Base-by-base conservation (phyloP, 768 basidiomycete species). In the Coprinellus micaceus region DNA sequence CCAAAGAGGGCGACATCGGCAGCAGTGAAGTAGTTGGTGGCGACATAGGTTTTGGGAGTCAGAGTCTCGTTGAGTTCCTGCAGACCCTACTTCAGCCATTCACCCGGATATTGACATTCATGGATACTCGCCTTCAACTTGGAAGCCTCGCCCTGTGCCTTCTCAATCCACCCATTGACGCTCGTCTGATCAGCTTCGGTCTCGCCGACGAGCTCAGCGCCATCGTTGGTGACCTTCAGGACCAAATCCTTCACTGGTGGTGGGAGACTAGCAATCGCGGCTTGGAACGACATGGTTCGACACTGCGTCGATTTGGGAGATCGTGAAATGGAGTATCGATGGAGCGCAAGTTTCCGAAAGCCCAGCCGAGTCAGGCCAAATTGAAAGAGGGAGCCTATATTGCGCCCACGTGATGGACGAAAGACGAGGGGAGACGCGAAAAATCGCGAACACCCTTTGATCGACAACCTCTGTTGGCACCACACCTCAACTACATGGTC, bases 1-100 rank as follows among this genome's bases (percentile, higher is more conserved):
- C 88, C 94, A 69, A 95, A 98, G 48, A 98, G 72, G 10, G 90
- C 91, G 54, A 94, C 82, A 70, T 99, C 97, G 44, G 95, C 96
- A 2, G 85, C 89, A 19, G 94, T 92, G 54, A 94, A 76, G 63
- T 88, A 82, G 71, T 91, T 90, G 67, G 82, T 82, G 63, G 94
- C 89, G 64, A 94, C 71, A 71, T 92, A 98, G 22, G 94, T 97
- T 64, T 86, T 81, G 22, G 90, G 83, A 13, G 81, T 73, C 49
- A 98, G 78, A 44, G 84, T 72, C 1, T 80, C 71, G 66, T 96
- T 84, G 59, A 98, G 76, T 29, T 81, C 80, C 94, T 97, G 60
- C 9, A 40, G 30, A 33, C 49, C 2, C 12, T 53, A 28, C 48
- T 17, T 45, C 47, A 54, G 47, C 15, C 13, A 7, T 19, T 24